These are phyloP conservation scores for Eucalyptus regnans DNA, from an alignment of 345 rosid species.

Conservation along the genomic window DNA sequence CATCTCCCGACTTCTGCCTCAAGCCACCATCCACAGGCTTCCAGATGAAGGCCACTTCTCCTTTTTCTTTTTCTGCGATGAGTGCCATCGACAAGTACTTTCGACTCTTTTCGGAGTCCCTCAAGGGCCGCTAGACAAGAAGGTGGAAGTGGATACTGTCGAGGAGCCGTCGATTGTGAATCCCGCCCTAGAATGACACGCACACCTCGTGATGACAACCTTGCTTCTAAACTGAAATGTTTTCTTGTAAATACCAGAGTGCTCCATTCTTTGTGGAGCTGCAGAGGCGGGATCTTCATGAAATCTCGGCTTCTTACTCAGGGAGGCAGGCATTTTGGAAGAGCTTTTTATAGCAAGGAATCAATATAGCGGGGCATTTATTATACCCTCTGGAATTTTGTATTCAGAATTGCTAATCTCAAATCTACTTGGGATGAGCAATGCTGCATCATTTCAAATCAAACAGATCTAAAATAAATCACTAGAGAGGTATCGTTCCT, in stretches of 20 bases:
- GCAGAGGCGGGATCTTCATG: neutral
- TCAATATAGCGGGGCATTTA: neutral
- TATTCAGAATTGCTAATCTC: neutral
- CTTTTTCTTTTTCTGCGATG: conserved; percentile 65
- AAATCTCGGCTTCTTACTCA: neutral
- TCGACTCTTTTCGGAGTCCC: conserved; percentile 63
- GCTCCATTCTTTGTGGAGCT: conserved; percentile 8
- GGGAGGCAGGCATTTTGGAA: neutral
- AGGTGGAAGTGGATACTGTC: conserved; percentile 2
- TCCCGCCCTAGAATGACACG: conserved; percentile 9
- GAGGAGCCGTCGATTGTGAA: neutral
- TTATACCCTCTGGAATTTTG: neutral
- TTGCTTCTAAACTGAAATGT: neutral
- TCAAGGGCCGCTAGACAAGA: conserved; percentile 34
- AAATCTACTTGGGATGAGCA: neutral
- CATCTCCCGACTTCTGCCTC: conserved; percentile 66
- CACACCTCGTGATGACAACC: neutral
- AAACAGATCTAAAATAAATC: neutral
- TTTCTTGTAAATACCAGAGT: conserved; percentile 30
- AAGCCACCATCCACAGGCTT: conserved; percentile 47
- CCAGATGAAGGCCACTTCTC: conserved; percentile 87
- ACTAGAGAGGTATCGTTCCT: neutral
- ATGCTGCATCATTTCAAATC: neutral
- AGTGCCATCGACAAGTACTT: conserved; percentile 67
- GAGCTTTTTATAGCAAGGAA: neutral